Conservation (phyloP, 805 yeast genomes). For the Wickerhamomyces strasburgensis region DNA sequence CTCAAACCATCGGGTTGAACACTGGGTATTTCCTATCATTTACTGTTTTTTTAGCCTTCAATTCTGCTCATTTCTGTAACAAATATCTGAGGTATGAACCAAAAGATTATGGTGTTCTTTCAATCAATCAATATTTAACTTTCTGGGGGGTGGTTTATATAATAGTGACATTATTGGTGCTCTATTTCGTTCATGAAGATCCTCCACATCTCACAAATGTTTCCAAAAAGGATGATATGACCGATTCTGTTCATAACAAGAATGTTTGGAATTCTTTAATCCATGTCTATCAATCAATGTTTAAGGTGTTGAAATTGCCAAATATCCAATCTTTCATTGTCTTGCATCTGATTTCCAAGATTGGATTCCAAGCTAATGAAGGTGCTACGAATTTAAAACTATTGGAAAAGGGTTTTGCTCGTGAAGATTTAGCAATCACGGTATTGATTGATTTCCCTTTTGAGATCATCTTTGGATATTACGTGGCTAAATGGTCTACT, state of each 20-base stretch:
- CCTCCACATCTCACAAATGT: slow-evolving; percentile 41
- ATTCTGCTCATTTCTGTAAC: slow-evolving; percentile 90
- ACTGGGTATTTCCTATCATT: slow-evolving; percentile 89
- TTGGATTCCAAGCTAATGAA: slow-evolving; percentile 95
- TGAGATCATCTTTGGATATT: slow-evolving; percentile 91
- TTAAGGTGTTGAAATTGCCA: slow-evolving; percentile 58
- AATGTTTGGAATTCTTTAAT: slow-evolving; percentile 30
- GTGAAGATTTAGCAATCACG: slow-evolving; percentile 89
- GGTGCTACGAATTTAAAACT: slow-evolving; percentile 91
- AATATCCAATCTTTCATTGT: slow-evolving; percentile 70
- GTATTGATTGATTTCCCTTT: slow-evolving; percentile 94
- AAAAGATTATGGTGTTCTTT: slow-evolving; percentile 55
- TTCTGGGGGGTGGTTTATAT: slow-evolving; percentile 76
- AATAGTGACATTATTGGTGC: slow-evolving; percentile 56
- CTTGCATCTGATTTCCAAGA: slow-evolving; percentile 73
- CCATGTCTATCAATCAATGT: slow-evolving; percentile 62
- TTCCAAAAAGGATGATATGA: slow-evolving; percentile 28
- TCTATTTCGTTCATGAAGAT: slow-evolving; percentile 64
- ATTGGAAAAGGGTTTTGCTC: slow-evolving; percentile 84
- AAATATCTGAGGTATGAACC: slow-evolving; percentile 68
- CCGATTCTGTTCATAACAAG: slow-evolving; percentile 21
- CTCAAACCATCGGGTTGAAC: slow-evolving; percentile 93
- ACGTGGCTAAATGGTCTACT: slow-evolving; percentile 91
- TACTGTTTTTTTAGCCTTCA: slow-evolving; percentile 85
- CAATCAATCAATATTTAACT: slow-evolving; percentile 68